phyloP scores from a whole-genome alignment of 371 early-diverging fungal species.

The Haplosporangium sp. region DNA sequence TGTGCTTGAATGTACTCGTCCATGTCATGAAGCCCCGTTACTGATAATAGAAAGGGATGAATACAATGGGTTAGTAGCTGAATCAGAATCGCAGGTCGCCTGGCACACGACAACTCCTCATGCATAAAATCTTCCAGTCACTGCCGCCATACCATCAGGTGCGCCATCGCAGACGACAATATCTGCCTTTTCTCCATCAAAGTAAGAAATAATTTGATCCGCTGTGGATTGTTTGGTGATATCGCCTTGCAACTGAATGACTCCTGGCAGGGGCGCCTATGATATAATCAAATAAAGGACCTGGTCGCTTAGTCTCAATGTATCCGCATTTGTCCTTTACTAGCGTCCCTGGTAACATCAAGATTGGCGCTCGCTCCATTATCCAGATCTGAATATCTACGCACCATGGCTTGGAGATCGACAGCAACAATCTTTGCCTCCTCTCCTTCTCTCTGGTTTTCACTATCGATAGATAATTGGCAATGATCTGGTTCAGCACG shows the following conservation, averaged over 20 bases:
- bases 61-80: not conserved
- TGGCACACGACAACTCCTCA: not conserved
- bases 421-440: constrained; percentile 94
- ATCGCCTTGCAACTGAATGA: constrained; percentile 96
- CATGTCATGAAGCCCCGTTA: constrained; percentile 98
- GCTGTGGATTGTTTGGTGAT: constrained; percentile 97
- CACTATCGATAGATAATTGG: constrained; percentile 49
- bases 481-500: not conserved
- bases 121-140: not conserved
- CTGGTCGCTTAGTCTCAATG: not conserved
- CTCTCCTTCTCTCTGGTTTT: constrained; percentile 67
- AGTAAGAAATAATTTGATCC: constrained; percentile 86
- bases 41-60: constrained; percentile 42
- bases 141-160: constrained; percentile 83
- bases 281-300: not conserved
- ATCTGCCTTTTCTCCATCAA: constrained; percentile 92
- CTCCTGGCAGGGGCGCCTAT: constrained; percentile 93
- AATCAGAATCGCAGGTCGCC: not conserved
- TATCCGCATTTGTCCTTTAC: too few species aligned
- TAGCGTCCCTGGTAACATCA: too few species aligned
- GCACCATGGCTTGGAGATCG: constrained; percentile 97
- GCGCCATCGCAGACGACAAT: constrained; percentile 99
- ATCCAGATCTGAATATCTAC: not conserved
- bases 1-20: constrained; percentile 99
- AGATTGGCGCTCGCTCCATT: not conserved